These are phyloP conservation scores for Candida sp. DNA, from an alignment of 1,139 yeast genomes.

Conservation along the genomic window DNA sequence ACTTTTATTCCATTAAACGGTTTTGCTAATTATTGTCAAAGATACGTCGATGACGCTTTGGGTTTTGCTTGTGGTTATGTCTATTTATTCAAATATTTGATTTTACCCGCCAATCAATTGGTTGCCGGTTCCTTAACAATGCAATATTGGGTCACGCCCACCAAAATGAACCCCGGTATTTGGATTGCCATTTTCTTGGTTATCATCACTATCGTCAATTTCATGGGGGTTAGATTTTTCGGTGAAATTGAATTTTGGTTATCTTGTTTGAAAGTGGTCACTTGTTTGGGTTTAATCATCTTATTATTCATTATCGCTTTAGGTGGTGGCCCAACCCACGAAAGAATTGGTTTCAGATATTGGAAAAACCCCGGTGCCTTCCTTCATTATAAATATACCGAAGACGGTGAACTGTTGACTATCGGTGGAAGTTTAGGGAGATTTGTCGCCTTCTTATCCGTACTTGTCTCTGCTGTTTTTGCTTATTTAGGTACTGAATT, in stretches of 20 bases:
- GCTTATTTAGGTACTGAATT: constrained; percentile 79
- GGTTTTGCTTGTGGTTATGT: constrained; percentile 76
- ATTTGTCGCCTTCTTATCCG: constrained; percentile 65
- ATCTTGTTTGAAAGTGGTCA: constrained; percentile 54
- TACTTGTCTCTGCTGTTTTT: constrained; percentile 70
- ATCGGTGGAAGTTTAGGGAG: constrained; percentile 27
- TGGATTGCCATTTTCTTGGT: constrained; percentile 56
- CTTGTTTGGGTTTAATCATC: constrained; percentile 52
- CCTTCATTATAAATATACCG: constrained; percentile 35
- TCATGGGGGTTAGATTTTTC: constrained; percentile 59
- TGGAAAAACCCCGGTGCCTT: constrained; percentile 68
- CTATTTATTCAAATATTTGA: constrained; percentile 55
- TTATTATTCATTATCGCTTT: constrained; percentile 47
- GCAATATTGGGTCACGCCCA: constrained; percentile 55
- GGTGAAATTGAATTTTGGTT: constrained; percentile 74
- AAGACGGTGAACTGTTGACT: constrained; percentile 16
- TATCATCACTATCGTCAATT: constrained; percentile 45
- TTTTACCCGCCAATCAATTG: constrained; percentile 63
- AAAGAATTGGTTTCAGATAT: constrained; percentile 62
- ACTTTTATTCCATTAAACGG: constrained; percentile 70
- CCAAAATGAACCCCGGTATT: constrained; percentile 51
- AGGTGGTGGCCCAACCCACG: constrained; percentile 61
- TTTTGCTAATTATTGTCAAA: constrained; percentile 64
- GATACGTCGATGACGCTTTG: constrained; percentile 67
- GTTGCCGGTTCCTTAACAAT: constrained; percentile 59